Percentiles rank a stretch among this genome's conserved stretches.
Evolutionary conservation across 345 rosid species (phyloP).

Genomic region (Noccaea bulbosa): DNA sequence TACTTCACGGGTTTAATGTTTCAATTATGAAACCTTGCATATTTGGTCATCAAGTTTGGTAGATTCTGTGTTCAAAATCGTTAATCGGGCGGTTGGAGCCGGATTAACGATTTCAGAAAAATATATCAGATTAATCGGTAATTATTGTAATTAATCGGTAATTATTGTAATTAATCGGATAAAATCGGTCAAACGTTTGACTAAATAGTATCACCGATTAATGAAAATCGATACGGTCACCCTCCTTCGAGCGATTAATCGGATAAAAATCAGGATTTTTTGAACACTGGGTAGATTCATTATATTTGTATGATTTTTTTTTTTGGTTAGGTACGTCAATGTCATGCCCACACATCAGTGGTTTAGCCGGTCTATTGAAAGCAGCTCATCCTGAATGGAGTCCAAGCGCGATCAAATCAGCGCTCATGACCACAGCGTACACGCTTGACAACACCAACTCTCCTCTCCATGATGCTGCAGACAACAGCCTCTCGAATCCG

Average conservation of each 20-base stretch:
- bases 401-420: constrained; percentile 86
- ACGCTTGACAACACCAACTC: constrained; percentile 66
- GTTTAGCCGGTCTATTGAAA: constrained; percentile 79
- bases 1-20: constrained; percentile 36
- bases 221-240: too few species aligned
- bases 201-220: too few species aligned
- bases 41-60: constrained; percentile 7
- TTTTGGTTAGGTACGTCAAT: constrained; percentile 73
- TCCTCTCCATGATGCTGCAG: constrained; percentile 68
- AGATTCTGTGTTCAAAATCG: too few species aligned
- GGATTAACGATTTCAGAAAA: too few species aligned
- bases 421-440: constrained; percentile 85
- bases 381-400: constrained; percentile 92
- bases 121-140: too few species aligned
- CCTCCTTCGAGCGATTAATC: too few species aligned
- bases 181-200: too few species aligned
- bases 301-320: background rate
- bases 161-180: too few species aligned
- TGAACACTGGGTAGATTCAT: too few species aligned
- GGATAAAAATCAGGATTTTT: too few species aligned
- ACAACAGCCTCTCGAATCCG: constrained; percentile 61
- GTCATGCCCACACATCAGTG: constrained; percentile 97
- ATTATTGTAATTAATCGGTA: too few species aligned
- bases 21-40: constrained; percentile 2
- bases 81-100: too few species aligned